phyloP scores from a whole-genome alignment of 2,329 filamentous ascomycete genomes.

The Didymosphaeria variabile region DNA sequence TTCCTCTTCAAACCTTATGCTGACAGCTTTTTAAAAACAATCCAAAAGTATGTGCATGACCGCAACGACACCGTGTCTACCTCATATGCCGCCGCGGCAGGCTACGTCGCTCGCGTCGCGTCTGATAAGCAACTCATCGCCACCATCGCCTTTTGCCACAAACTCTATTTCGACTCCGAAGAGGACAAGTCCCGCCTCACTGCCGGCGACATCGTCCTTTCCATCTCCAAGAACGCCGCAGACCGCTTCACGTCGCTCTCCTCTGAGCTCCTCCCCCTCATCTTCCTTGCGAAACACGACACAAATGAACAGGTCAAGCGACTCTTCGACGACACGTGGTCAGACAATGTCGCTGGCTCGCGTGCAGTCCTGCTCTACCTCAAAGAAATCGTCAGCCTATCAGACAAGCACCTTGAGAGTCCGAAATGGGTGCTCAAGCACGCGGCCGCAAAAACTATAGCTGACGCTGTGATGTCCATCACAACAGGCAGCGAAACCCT shows the following conservation, averaged over 20 bases:
- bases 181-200: slow-evolving; percentile 78
- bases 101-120: slow-evolving; percentile 79
- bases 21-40: slow-evolving; percentile 76
- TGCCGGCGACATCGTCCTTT: slow-evolving; percentile 82
- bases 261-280: slow-evolving; percentile 79
- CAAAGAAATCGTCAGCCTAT: slow-evolving; percentile 78
- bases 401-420: slow-evolving; percentile 74
- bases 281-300: slow-evolving; percentile 89
- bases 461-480: slow-evolving; percentile 74
- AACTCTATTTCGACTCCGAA: slow-evolving; percentile 82
- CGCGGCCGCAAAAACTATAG: slow-evolving; percentile 81
- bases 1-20: slow-evolving; percentile 79
- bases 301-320: slow-evolving; percentile 80
- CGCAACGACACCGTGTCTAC: slow-evolving; percentile 93
- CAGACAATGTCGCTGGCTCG: slow-evolving; percentile 85
- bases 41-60: slow-evolving; percentile 85
- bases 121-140: slow-evolving; percentile 66
- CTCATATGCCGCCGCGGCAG: slow-evolving; percentile 85
- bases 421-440: slow-evolving; percentile 92
- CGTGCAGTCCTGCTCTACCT: slow-evolving; percentile 85
- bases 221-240: slow-evolving; percentile 84
- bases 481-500: slow-evolving; percentile 64
- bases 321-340: slow-evolving; percentile 87
- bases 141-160: slow-evolving; percentile 65
- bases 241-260: slow-evolving; percentile 86